A percentile compares a stretch with the other conserved stretches of the same genome.
Conservation (phyloP, 2,329 filamentous ascomycete species). For the Falciphora oryzae region DNA sequence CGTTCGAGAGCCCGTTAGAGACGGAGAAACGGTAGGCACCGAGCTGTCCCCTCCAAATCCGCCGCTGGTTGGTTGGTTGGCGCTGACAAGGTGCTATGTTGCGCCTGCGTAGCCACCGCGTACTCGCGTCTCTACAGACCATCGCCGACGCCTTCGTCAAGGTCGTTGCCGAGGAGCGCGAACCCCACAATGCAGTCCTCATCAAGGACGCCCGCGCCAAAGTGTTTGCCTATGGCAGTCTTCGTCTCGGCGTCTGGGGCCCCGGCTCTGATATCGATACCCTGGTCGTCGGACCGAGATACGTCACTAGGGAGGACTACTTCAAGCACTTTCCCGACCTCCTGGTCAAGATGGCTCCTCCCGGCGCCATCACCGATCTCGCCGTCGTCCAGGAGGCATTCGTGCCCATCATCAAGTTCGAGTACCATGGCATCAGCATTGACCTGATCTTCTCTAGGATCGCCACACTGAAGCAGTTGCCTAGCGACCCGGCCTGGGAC, state of each 20-base stretch:
- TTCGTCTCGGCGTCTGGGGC: slow-evolving; percentile 86
- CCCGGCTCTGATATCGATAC: slow-evolving; percentile 98
- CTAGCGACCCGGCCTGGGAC: slow-evolving; percentile 60
- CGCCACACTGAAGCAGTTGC: slow-evolving; percentile 62
- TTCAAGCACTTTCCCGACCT: slow-evolving; percentile 82
- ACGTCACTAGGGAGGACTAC: slow-evolving; percentile 84
- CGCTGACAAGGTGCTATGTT: slow-evolving; percentile 10
- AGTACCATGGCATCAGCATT: slow-evolving; percentile 85
- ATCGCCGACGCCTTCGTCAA: slow-evolving; percentile 85
- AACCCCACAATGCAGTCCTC: slow-evolving; percentile 65
- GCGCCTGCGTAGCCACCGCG: slow-evolving; percentile 49
- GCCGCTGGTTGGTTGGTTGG: background rate
- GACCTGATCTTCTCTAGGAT: slow-evolving; percentile 87
- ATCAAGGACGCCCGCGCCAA: slow-evolving; percentile 83
- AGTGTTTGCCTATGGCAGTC: slow-evolving; percentile 95
- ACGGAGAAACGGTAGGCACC: slow-evolving; percentile 69
- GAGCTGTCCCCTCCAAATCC: background rate
- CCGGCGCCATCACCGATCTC: slow-evolving; percentile 77
- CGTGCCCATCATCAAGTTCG: slow-evolving; percentile 96
- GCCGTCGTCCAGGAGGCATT: slow-evolving; percentile 83
- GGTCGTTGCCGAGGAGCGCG: slow-evolving; percentile 68
- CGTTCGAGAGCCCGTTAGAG: slow-evolving; percentile 79
- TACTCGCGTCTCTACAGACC: slow-evolving; percentile 69
- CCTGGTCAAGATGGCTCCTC: slow-evolving; percentile 68
- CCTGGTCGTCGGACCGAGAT: slow-evolving; percentile 83